Evolutionary conservation across 1,284 basidiomycete genomes (phyloP), one percentile per base, ranked within the genome.

Genomic region (Fomitopsis palustris): DNA sequence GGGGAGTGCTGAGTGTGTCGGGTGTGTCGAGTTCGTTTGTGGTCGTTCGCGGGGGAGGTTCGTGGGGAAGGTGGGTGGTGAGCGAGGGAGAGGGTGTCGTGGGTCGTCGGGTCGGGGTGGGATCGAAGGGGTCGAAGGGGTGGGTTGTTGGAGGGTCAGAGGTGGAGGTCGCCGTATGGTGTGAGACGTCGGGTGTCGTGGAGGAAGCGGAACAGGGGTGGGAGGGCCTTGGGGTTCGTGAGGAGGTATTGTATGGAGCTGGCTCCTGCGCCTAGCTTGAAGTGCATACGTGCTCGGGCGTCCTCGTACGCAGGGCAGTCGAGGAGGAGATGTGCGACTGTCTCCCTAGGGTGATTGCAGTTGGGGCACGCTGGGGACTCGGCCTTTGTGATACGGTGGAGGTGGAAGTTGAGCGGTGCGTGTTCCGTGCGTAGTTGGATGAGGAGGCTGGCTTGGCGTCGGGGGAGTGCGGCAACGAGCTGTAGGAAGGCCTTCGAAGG

Each of bases 401-500:
- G 67, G 62, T 74, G 63, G 1, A 56, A n/a, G 41, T 69, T 62
- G 6, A 75, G 68, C 0, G 70, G 67, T 2, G 64, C 61, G 45
- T 72, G 69, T 9, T 69, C 69, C 0, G 70, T 67, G 10, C 69
- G 66, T 1, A 74, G 68, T 52, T 74, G 74, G 19, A 69, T 57
- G 12, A 74, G 63, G 0, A 71, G 31, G 33, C 49, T 62, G 9
- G 65, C 59, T 0, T 67, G 64, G 2, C 60, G 43, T 2, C 64
- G 41, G 1, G 62, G 56, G 5, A 60, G 49, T 17, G 21, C 23
- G 2, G 14, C 12, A 1, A 56, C 45, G 9, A 55, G 29, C 19
- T 42, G 21, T 3, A 16, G 8, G 37, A 31, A 53, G 21, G 31
- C 19, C 10, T 42, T 37, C 0, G 63, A 62, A 6, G 67, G 64